phyloP scores from a whole-genome alignment of 148 eudicot genomes.

The Polygonum maritimum region DNA sequence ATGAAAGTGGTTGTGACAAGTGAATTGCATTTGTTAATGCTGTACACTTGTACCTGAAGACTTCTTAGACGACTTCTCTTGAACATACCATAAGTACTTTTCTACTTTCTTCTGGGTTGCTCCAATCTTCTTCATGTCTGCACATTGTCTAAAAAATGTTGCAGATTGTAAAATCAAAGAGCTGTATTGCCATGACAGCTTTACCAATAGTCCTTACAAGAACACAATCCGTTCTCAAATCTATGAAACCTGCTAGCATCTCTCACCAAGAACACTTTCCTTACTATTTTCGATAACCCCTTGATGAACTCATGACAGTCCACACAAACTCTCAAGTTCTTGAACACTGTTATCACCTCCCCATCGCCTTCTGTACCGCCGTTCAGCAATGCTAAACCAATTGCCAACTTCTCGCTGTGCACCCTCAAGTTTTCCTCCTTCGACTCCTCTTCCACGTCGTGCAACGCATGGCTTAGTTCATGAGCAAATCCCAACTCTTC shows the following conservation, averaged over 20 bases:
- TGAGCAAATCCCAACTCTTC: conserved; percentile 59
- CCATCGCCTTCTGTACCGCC: conserved; percentile 25
- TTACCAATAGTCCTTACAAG: conserved; percentile 80
- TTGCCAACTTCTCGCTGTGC: conserved; percentile 75
- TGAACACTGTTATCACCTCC: conserved; percentile 46
- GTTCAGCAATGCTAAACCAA: conserved; percentile 52
- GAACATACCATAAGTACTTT: not conserved
- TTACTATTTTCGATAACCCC: conserved; percentile 57
- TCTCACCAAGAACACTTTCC: conserved; percentile 56
- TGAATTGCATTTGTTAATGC: not conserved
- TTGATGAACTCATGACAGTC: conserved; percentile 81
- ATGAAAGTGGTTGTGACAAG: not conserved
- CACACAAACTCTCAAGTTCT: conserved; percentile 73
- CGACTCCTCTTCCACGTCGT: conserved; percentile 75
- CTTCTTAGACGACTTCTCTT: not conserved
- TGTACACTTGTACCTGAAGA: not conserved
- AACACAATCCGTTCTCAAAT: conserved; percentile 60
- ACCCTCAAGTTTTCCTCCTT: conserved; percentile 60
- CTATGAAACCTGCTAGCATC: conserved; percentile 81
- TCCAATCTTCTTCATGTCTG: not conserved
- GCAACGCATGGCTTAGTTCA: conserved; percentile 50
- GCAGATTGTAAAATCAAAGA: not conserved
- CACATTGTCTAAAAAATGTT: not conserved
- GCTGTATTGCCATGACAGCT: not conserved
- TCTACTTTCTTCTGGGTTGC: not conserved